These are phyloP conservation scores for Phytophthora idaei DNA, from an alignment of 352 stramenopile species.

Conservation along the genomic window DNA sequence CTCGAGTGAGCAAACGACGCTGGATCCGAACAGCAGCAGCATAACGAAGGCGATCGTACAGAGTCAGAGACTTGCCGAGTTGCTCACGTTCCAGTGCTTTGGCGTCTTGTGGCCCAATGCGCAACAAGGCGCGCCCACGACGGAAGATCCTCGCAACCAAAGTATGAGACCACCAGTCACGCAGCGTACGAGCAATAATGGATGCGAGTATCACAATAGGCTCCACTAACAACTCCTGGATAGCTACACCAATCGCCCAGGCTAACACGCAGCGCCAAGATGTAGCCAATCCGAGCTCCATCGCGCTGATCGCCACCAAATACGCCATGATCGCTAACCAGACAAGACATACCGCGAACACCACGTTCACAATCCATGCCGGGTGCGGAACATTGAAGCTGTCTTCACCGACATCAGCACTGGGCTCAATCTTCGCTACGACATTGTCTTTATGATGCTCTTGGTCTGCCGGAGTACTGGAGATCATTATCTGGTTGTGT, in stretches of 20 bases:
- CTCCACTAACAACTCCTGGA: conserved; percentile 62
- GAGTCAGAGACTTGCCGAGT: conserved; percentile 47
- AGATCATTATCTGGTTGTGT: conserved; percentile 18
- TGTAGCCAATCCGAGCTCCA: conserved; percentile 50
- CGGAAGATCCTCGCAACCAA: conserved; percentile 47
- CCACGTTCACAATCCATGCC: conserved; percentile 62
- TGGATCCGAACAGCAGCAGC: conserved; percentile 73
- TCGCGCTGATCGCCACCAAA: conserved; percentile 47
- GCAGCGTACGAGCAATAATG: conserved; percentile 58
- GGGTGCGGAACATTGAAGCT: conserved; percentile 62
- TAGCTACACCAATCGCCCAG: conserved; percentile 48
- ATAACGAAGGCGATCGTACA: conserved; percentile 77
- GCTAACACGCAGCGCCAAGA: conserved; percentile 61
- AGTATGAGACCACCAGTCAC: conserved; percentile 62
- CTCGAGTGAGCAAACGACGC: conserved; percentile 58
- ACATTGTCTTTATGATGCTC: neutral
- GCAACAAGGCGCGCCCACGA: conserved; percentile 50
- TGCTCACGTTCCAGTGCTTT: conserved; percentile 24
- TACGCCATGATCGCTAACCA: conserved; percentile 56
- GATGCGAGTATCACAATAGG: conserved; percentile 52
- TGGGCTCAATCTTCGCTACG: conserved; percentile 1
- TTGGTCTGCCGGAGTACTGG: neutral
- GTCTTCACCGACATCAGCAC: conserved; percentile 7
- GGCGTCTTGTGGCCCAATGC: conserved; percentile 41
- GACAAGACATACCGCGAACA: conserved; percentile 46